Conservation (phyloP, 768 basidiomycete genomes). For the Termitomyces sp. region DNA sequence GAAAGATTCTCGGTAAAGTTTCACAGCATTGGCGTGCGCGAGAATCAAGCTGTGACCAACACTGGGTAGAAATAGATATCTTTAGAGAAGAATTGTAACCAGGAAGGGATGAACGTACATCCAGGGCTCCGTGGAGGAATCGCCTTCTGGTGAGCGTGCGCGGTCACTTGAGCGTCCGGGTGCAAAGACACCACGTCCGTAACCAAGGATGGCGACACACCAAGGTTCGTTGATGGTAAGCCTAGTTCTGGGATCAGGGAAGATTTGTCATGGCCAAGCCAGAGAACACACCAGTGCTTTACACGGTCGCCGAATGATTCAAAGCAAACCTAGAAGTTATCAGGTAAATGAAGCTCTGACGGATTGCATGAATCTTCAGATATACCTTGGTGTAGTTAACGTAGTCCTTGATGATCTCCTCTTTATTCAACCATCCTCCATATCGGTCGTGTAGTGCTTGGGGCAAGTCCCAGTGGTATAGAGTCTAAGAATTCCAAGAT, state of each 20-base stretch:
- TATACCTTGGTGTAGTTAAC: constrained; percentile 52
- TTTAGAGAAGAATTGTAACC: neutral
- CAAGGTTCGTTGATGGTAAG: constrained; percentile 77
- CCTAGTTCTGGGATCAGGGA: constrained; percentile 35
- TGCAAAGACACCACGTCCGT: constrained; percentile 67
- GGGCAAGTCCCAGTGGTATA: constrained; percentile 81
- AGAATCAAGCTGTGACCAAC: constrained; percentile 67
- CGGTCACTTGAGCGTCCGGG: constrained; percentile 70
- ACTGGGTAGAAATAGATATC: constrained; percentile 28
- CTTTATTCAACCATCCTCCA: constrained; percentile 72
- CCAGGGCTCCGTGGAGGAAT: constrained; percentile 68
- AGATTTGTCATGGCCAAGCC: constrained; percentile 9
- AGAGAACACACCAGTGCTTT: constrained; percentile 54
- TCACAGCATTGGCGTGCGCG: constrained; percentile 64
- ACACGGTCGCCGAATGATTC: constrained; percentile 73
- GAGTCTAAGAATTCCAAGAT: constrained; percentile 37
- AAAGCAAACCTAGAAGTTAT: constrained; percentile 61
- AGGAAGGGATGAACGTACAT: constrained; percentile 41
- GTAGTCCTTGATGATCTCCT: constrained; percentile 66
- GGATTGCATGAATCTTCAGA: constrained; percentile 14
- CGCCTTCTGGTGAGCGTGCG: constrained; percentile 51
- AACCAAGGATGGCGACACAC: constrained; percentile 69
- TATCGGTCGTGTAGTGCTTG: constrained; percentile 72
- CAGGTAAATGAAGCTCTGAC: neutral
- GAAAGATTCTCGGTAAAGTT: constrained; percentile 65